phyloP scores from a whole-genome alignment of 495 filamentous ascomycete species.

The Beverwykella pulmonaria region DNA sequence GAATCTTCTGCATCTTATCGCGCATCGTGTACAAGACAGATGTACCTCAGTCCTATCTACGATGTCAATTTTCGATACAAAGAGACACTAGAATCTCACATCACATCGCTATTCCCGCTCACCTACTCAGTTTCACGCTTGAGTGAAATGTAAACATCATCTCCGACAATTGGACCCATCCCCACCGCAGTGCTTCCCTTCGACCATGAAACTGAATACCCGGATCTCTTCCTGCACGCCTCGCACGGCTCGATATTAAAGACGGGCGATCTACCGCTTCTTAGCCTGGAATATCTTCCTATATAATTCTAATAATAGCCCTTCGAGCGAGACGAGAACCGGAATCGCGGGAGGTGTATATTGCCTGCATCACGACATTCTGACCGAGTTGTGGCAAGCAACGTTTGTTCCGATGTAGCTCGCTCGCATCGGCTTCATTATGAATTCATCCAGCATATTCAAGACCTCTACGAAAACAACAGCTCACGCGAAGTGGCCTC shows the following conservation, averaged over 20 bases:
- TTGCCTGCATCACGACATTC: slow-evolving; percentile 4
- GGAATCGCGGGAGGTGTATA: slow-evolving; percentile 11
- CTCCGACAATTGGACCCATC: no score
- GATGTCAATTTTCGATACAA: neutral
- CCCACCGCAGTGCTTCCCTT: neutral
- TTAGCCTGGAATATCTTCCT: neutral
- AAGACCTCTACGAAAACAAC: no score
- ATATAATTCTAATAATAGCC: slow-evolving; percentile 19
- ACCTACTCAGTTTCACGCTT: no score
- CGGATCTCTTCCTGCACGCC: slow-evolving; percentile 5
- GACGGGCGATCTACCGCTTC: slow-evolving; percentile 12
- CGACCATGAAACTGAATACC: slow-evolving; percentile 19
- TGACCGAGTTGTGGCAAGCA: neutral
- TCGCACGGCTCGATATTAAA: slow-evolving; percentile 28
- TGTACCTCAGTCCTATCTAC: neutral
- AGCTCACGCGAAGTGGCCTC: no score
- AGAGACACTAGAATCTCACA: neutral
- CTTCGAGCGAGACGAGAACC: neutral
- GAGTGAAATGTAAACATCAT: no score
- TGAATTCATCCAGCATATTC: no score
- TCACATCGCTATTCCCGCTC: neutral
- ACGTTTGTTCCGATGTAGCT: no score
- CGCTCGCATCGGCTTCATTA: no score
- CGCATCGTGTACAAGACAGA: neutral
- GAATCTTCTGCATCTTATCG: slow-evolving; percentile 1